phyloP scores from a whole-genome alignment of 1,284 basidiomycete genomes.

The Cystobasidium slooffiae region DNA sequence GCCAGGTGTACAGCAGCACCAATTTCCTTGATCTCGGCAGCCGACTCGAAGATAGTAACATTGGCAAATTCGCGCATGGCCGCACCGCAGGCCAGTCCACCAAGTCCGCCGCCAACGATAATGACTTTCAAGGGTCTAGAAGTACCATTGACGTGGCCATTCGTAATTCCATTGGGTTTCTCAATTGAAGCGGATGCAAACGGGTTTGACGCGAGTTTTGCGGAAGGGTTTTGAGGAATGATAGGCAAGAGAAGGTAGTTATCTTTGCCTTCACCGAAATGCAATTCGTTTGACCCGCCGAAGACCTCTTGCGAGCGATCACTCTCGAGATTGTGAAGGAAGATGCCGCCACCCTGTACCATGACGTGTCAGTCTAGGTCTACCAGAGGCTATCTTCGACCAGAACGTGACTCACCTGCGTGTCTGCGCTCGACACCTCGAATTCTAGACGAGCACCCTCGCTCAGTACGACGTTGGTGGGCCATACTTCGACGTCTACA shows the following conservation, averaged over 20 bases:
- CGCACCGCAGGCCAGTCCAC: constrained; percentile 50
- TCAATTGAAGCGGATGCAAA: neutral
- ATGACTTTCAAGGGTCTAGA: constrained; percentile 46
- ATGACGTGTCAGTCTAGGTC: constrained; percentile 19
- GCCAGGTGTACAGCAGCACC: constrained; percentile 54
- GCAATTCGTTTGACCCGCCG: constrained; percentile 42
- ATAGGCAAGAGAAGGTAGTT: constrained; percentile 46
- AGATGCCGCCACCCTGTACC: constrained; percentile 51
- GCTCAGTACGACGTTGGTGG: constrained; percentile 54
- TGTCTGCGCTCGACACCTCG: constrained; percentile 49
- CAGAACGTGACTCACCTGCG: constrained; percentile 2
- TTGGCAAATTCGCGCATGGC: constrained; percentile 50
- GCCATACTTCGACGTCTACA: constrained; percentile 56
- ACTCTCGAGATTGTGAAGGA: constrained; percentile 46
- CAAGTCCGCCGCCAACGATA: constrained; percentile 52
- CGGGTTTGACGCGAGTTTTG: neutral
- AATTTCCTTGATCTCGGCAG: constrained; percentile 50
- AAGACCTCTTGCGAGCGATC: constrained; percentile 42
- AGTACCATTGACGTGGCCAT: neutral
- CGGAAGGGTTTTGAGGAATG: constrained; percentile 1
- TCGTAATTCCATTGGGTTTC: neutral
- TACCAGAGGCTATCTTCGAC: neutral
- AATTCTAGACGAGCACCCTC: constrained; percentile 52
- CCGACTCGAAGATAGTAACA: constrained; percentile 51
- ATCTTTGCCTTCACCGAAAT: constrained; percentile 44